These are phyloP conservation scores for Brassica rapa DNA, from an alignment of 345 rosid species.

Conservation along the genomic window DNA sequence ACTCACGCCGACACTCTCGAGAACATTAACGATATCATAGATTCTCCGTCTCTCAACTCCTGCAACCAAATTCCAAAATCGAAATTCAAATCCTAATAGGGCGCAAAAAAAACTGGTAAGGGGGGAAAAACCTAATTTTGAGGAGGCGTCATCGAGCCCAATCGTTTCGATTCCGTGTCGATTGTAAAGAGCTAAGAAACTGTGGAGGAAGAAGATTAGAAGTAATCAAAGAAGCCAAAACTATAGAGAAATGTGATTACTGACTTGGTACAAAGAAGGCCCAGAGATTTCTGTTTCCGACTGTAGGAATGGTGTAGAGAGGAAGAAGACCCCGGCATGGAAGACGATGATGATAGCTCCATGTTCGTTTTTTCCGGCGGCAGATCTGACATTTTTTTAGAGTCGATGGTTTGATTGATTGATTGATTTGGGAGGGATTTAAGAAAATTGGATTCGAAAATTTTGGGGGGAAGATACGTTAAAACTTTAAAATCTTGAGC, in stretches of 20 bases:
- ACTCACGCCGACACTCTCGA: conserved; percentile 88
- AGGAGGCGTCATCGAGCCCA: conserved; percentile 89
- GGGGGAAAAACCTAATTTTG: conserved; percentile 69
- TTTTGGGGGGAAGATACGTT: conserved; percentile 20
- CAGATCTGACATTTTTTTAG: conserved; percentile 35
- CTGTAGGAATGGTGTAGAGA: conserved; percentile 63
- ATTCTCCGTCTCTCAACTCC: conserved; percentile 91
- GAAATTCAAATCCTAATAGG: background rate
- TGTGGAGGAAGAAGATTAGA: conserved; percentile 1
- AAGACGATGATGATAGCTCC: conserved; percentile 36
- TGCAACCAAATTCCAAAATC: conserved; percentile 14
- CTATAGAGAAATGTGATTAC: background rate
- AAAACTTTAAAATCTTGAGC: conserved; percentile 29
- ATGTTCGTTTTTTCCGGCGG: conserved; percentile 20
- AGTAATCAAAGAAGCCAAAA: background rate
- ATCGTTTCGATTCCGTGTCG: conserved; percentile 62
- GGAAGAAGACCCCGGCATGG: conserved; percentile 52
- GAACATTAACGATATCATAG: conserved; percentile 83
- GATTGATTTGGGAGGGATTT: conserved; percentile 24
- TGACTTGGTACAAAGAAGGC: conserved; percentile 87
- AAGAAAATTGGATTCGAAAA: conserved; percentile 9
- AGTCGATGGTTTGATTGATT: conserved; percentile 9
- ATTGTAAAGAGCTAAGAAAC: conserved; percentile 77
- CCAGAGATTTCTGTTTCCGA: conserved; percentile 87
- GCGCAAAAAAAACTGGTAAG: background rate